phyloP scores from a whole-genome alignment of 208 protist species.

The Acanthamoeba healyi region DNA sequence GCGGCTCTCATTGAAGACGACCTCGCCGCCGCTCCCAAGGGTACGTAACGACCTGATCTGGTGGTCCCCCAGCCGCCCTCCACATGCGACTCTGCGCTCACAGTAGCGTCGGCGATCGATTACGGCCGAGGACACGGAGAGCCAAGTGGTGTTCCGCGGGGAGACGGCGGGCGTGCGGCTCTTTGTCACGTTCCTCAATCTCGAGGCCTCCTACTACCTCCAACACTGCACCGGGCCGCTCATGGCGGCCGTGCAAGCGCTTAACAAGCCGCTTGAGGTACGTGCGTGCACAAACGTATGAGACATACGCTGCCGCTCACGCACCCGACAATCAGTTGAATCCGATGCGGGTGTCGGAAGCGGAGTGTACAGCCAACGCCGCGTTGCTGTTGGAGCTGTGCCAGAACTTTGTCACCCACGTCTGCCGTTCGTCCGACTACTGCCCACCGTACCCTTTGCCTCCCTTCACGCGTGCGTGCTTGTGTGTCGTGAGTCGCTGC shows the following conservation, averaged over 20 bases:
- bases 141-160: slow-evolving; percentile 38
- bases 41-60: no score
- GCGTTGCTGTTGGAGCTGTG: neutral
- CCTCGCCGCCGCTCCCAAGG: neutral
- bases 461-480: neutral
- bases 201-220: neutral
- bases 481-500: neutral
- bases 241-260: neutral
- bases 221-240: neutral
- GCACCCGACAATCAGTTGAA: neutral
- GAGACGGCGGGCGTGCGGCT: slow-evolving; percentile 2
- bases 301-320: no score
- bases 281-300: no score
- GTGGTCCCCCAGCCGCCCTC: no score
- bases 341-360: neutral
- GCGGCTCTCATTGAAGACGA: neutral
- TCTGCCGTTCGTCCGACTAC: neutral
- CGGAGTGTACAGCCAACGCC: neutral
- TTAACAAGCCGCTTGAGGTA: slow-evolving; percentile 21
- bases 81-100: no score
- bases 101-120: no score
- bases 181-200: neutral
- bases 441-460: neutral
- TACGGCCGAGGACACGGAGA: neutral
- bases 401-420: slow-evolving; percentile 3